A percentile compares a stretch with the other conserved stretches of the same genome.
Evolutionary conservation across 805 yeast genomes (phyloP).

Genomic region (Ogataea wickerhamii): DNA sequence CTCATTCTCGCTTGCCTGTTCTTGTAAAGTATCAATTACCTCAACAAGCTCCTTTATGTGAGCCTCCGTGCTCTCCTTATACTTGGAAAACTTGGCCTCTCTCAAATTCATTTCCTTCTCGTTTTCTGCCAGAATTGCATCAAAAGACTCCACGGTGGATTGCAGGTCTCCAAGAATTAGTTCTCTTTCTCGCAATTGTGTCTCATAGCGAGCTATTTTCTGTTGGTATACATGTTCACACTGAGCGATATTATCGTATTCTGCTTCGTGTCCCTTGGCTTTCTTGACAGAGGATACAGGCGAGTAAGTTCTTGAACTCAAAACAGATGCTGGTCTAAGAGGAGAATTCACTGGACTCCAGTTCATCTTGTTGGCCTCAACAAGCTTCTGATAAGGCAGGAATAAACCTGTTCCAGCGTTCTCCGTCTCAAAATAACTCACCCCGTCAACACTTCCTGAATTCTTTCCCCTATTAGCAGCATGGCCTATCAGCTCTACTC

Average conservation of each 20-base stretch:
- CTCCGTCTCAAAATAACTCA: conserved; percentile 61
- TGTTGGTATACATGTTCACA: conserved; percentile 14
- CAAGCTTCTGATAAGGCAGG: conserved; percentile 50
- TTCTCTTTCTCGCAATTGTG: conserved; percentile 40
- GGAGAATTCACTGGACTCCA: conserved; percentile 6
- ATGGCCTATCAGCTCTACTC: conserved; percentile 77
- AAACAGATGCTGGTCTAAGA: conserved; percentile 9
- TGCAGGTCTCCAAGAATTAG: conserved; percentile 47
- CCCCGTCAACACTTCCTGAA: conserved; percentile 76
- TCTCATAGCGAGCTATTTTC: conserved; percentile 20
- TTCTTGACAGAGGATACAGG: conserved; percentile 3
- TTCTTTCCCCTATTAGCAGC: conserved; percentile 70
- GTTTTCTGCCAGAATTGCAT: conserved; percentile 45
- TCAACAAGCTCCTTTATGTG: conserved; percentile 59
- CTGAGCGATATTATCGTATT: conserved; percentile 1
- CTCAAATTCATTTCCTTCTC: conserved; percentile 40
- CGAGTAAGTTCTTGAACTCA: conserved; percentile 8
- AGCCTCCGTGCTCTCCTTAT: conserved; percentile 44
- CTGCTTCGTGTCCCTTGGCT: too few species aligned
- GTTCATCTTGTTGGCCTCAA: conserved; percentile 15
- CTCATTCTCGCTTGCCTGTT: conserved; percentile 55
- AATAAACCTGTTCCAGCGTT: conserved; percentile 72
- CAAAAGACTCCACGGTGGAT: conserved; percentile 45
- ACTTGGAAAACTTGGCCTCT: conserved; percentile 46
- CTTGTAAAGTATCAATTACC: conserved; percentile 52